Evolutionary conservation across 495 filamentous ascomycete species (phyloP), one percentile per base, ranked within the genome.

Genomic region (Hypomontagnella submonticulosa): DNA sequence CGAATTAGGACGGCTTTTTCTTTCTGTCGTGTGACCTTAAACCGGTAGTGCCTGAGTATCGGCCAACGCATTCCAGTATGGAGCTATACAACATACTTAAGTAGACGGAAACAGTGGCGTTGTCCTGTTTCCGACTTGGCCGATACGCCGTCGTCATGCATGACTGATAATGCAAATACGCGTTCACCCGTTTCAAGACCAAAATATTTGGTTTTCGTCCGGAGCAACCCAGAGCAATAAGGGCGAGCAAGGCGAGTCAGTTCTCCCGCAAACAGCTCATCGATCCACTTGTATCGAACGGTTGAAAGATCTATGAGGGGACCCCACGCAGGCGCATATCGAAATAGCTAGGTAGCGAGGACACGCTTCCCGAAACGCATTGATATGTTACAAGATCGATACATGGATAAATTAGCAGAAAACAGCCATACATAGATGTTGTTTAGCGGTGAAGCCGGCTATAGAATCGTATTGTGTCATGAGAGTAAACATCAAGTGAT

Each of bases 21-120:
- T 27, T 38, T 51, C 59, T 63, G 55, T 68, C 66, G 66, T 63
- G 66, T 68, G 66, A 68, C 66, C 66, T 52, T 23, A 48, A 55
- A 68, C 54, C 66, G 66, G 66, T 43, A 58, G 53, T 63, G 53
- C 30, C 43, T 46, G 32, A 20, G 57, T 61, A 61, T 62, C 41
- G 23, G 41, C 51, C 40, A 61, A 34, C 47, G 48, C 65, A 68
- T 68, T 68, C 65, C 59, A 63, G 48, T 44, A 51, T 27, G 43
- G 23, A n/a, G 15, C 47, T 33, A 63, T 63, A 56, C 59, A 56
- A 49, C 23, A 6, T 8, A 23, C n/a, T n/a, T n/a, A n/a, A n/a
- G n/a, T n/a, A n/a, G 23, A 27, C 23, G 65, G 47, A 67, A 62
- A 46, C 58, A 43, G 63, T 67, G 61, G 57, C 40, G 57, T 61